Percentiles rank a stretch among this genome's conserved stretches.
These are phyloP conservation scores for Neodidymelliopsis sp. DNA, from an alignment of 2,329 filamentous ascomycete genomes.

Conservation along the genomic window DNA sequence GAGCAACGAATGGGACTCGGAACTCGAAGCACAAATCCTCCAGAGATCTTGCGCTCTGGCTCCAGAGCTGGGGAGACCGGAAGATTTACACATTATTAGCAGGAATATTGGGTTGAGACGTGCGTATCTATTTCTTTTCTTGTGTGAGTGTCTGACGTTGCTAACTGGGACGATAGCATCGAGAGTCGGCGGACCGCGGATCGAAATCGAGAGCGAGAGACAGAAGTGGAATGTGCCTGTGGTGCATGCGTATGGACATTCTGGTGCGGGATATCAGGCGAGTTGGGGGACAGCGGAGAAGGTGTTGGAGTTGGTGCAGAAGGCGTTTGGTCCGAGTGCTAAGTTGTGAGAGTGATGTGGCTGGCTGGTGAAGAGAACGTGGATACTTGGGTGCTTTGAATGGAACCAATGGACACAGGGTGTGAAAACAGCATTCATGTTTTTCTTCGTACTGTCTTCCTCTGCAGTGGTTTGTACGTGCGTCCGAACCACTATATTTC, in stretches of 20 bases:
- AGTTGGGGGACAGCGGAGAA: constrained; percentile 55
- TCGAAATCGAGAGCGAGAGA: constrained; percentile 73
- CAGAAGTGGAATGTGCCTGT: constrained; percentile 61
- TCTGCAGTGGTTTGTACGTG: too few species aligned
- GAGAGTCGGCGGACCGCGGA: constrained; percentile 74
- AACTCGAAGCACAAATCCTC: constrained; percentile 84
- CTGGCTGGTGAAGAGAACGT: too few species aligned
- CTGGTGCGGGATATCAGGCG: constrained; percentile 75
- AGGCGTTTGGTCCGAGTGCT: constrained; percentile 28
- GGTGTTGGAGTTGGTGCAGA: constrained; percentile 51
- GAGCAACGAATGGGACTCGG: constrained; percentile 79
- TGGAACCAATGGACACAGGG: too few species aligned
- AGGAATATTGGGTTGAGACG: constrained; percentile 83
- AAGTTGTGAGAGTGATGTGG: constrained; percentile 34
- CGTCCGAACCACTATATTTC: too few species aligned
- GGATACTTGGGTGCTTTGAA: too few species aligned
- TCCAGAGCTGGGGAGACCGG: constrained; percentile 71
- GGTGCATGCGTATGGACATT: constrained; percentile 82
- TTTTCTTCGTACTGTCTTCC: too few species aligned
- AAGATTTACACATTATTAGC: constrained; percentile 76
- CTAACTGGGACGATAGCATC: constrained; percentile 55
- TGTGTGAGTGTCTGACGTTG: not conserved
- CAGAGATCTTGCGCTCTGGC: constrained; percentile 71
- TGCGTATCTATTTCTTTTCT: constrained; percentile 24
- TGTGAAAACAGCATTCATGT: too few species aligned